phyloP scores from a whole-genome alignment of 306 rosid genomes.

The Begonia peltatifolia region DNA sequence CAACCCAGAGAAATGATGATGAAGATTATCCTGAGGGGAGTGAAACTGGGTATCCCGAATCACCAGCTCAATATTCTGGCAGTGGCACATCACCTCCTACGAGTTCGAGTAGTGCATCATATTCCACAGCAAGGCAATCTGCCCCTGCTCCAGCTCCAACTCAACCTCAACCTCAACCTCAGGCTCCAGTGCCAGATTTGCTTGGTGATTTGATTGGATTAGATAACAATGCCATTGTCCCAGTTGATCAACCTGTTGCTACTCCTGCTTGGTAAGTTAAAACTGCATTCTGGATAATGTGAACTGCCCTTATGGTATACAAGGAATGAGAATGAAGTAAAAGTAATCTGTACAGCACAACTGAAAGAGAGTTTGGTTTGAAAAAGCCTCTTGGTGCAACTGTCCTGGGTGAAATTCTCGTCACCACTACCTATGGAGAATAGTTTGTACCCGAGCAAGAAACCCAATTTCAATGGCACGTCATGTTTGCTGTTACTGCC shows the following conservation, averaged over 20 bases:
- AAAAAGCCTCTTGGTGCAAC: no score
- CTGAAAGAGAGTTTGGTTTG: no score
- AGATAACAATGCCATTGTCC: slow-evolving; percentile 66
- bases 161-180: slow-evolving; percentile 25
- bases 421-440: no score
- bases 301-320: slow-evolving; percentile 1
- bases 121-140: slow-evolving; percentile 35
- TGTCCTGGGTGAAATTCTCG: no score
- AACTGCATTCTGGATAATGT: slow-evolving; percentile 4
- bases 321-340: neutral
- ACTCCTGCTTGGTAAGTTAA: slow-evolving; percentile 64
- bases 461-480: neutral
- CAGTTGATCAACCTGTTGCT: slow-evolving; percentile 54
- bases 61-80: slow-evolving; percentile 39
- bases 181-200: slow-evolving; percentile 76
- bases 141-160: slow-evolving; percentile 29
- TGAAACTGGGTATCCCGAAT: slow-evolving; percentile 65
- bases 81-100: slow-evolving; percentile 48
- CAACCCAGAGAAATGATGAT: slow-evolving; percentile 63
- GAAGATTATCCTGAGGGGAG: slow-evolving; percentile 82
- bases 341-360: neutral
- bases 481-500: neutral
- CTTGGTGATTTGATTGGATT: slow-evolving; percentile 89
- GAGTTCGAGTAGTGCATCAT: slow-evolving; percentile 30
- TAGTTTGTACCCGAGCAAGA: no score